phyloP scores from a whole-genome alignment of 805 yeast species.

The Tetrapisispora taiwanensis region DNA sequence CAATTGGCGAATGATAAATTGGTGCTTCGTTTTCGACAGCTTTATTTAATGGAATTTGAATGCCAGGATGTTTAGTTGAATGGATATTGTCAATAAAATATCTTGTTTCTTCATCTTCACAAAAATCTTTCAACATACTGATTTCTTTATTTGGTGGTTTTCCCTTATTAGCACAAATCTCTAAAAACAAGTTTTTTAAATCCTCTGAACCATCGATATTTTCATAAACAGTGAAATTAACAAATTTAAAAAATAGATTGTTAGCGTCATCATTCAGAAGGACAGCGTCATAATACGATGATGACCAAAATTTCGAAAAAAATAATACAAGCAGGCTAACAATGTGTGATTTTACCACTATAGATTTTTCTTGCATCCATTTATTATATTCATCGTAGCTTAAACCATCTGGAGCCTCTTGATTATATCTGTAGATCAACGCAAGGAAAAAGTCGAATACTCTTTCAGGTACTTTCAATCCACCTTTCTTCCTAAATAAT shows the following conservation, averaged over 20 bases:
- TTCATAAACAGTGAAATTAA: constrained; percentile 34
- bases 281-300: constrained; percentile 40
- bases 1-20: not conserved
- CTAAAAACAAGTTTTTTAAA: constrained; percentile 10
- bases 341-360: constrained; percentile 56
- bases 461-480: constrained; percentile 31
- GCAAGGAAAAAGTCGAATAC: constrained; percentile 50
- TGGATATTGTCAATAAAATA: constrained; percentile 2
- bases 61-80: not conserved
- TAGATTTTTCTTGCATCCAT: constrained; percentile 66
- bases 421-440: constrained; percentile 54
- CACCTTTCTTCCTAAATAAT: constrained; percentile 28
- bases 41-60: not conserved
- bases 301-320: constrained; percentile 62
- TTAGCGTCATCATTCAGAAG: constrained; percentile 26
- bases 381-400: constrained; percentile 68
- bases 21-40: not conserved
- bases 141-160: constrained; percentile 15
- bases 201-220: constrained; percentile 37
- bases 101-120: not conserved
- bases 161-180: constrained; percentile 29
- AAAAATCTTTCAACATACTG: not conserved
- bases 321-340: constrained; percentile 56
- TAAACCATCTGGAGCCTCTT: constrained; percentile 79
- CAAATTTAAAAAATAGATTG: constrained; percentile 5